Base-by-base conservation (phyloP, 768 basidiomycete species). In the Leccinum longicurvipes region DNA sequence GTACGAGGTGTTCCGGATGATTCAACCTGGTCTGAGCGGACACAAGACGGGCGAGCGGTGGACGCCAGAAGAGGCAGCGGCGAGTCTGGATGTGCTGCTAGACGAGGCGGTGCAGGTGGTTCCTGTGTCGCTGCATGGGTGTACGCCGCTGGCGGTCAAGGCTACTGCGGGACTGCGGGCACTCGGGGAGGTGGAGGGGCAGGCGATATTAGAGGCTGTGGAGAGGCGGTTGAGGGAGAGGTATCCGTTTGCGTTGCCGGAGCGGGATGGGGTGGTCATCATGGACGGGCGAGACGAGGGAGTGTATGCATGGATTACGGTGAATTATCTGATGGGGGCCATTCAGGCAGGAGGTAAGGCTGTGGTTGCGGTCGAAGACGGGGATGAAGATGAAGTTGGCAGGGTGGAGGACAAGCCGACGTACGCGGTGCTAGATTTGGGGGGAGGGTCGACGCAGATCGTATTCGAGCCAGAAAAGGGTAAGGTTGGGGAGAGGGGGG, bases 251-350 rank as follows among this genome's bases (percentile, higher is more conserved):
- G 74, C 70, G 25, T 58, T 88, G 36, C 75, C 77, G n/a, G 72
- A 79, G 24, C 74, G 76, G 59, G 84, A 84, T 48, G 84, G 82
- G 2, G 93, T 96, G 31, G 82, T 80, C 41, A 86, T 98, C 59
- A 95, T 98, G 95, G 95, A 97, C 60, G 95, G 95, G 7, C 82
- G 85, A 61, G 95, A 98, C 68, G 96, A 98, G 72, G 96, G 93
- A 29, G 92, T 98, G n/a, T 98, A 91, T 68, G 93, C 96, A 27
- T 98, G 96, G 95, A 93, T 98, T 61, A 97, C 96, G 17, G 93
- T 91, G 56, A 98, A 98, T 73, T 98, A 97, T 73, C 79, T 98
- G 47, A 76, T 96, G 42, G 79, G 81, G 50, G 83, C 87, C 36
- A 84, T 97, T 65, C 80, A 84, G 15, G 76, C 79, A 48, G 72